Evolutionary conservation across 2,329 filamentous ascomycete genomes (phyloP), one percentile per base, ranked within the genome.

Genomic region (Cladosporium cucumerinum): DNA sequence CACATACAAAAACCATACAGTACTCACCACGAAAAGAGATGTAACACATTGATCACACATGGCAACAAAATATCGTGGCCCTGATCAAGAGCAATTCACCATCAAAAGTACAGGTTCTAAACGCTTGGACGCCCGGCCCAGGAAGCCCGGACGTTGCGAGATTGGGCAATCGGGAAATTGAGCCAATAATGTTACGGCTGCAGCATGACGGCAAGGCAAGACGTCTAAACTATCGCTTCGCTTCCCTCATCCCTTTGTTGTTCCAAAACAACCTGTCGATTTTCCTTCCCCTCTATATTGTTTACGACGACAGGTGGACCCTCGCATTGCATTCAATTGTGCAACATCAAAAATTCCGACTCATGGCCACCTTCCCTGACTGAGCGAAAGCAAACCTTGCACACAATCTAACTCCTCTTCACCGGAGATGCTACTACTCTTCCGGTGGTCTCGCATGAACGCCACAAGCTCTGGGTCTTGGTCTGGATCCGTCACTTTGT

Each of bases 311-410:
- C 23, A 34, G 16, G 18, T 32, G n/a, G n/a, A 4, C n/a, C 5
- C n/a, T 46, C 14, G 39, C 39, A 21, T 46, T n/a, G n/a, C 39
- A 46, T 21, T n/a, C 18, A 25, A 23, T 10, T 12, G 6, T n/a
- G 18, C 36, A 43, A 46, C 36, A n/a, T 12, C n/a, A 39, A 39
- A 39, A 11, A n/a, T 25, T 14, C 21, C 2, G 6, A 30, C 5
- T 64, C 54, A 82, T 66, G 76, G 85, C 93, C 93, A 97, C 73
- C 92, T 92, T n/a, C 93, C 94, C 78, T 96, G 91, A 72, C 92
- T 96, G 54, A 98, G 82, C 59, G 91, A 94, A 68, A 97, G 77
- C 68, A 98, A 79, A n/a, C 92, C 92, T 63, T 94, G 92, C 55
- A 97, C 89, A 73, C 92, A 96, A 74, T 96, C 92, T 76, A 96